Percentiles rank a stretch among this genome's conserved stretches.
Evolutionary conservation across 306 rosid genomes (phyloP).

Genomic region (Lagenaria siceraria): DNA sequence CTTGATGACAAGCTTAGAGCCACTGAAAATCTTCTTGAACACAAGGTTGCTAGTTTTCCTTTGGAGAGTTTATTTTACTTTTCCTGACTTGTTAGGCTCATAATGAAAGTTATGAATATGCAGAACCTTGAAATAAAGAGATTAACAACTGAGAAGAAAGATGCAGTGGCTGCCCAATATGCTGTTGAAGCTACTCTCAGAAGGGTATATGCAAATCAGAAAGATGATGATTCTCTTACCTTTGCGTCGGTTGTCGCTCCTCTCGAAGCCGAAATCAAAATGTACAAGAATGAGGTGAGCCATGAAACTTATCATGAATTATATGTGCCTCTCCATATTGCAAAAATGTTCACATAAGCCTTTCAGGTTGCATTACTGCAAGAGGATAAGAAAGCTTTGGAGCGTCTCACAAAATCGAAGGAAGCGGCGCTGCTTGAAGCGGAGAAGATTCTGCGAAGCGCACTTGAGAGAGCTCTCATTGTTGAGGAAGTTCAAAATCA

Average conservation of each 20-base stretch:
- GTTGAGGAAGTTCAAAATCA: conserved; percentile 97
- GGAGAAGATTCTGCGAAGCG: conserved; percentile 68
- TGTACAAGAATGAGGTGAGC: conserved; percentile 64
- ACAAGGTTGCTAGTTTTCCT: conserved; percentile 39
- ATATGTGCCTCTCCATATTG: neutral
- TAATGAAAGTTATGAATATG: neutral
- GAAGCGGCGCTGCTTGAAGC: conserved; percentile 86
- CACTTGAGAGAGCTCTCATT: conserved; percentile 83
- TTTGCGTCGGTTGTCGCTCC: conserved; percentile 66
- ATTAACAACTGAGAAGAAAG: conserved; percentile 54
- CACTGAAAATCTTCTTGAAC: conserved; percentile 42
- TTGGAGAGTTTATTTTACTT: neutral
- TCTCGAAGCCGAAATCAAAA: conserved; percentile 84
- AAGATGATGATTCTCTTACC: conserved; percentile 54
- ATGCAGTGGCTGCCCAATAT: conserved; percentile 76
- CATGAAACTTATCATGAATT: neutral
- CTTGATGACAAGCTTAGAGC: conserved; percentile 39
- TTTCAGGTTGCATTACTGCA: conserved; percentile 52
- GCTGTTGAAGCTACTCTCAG: conserved; percentile 87
- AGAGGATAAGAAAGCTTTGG: conserved; percentile 85
- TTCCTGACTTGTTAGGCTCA: neutral
- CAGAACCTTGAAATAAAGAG: conserved; percentile 85
- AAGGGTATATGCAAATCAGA: conserved; percentile 51
- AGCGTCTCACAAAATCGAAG: conserved; percentile 70
- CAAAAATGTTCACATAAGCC: neutral